Percentiles rank a stretch among this genome's conserved stretches.
phyloP scores from a whole-genome alignment of 768 basidiomycete genomes.

The Hypholoma sublateritium region DNA sequence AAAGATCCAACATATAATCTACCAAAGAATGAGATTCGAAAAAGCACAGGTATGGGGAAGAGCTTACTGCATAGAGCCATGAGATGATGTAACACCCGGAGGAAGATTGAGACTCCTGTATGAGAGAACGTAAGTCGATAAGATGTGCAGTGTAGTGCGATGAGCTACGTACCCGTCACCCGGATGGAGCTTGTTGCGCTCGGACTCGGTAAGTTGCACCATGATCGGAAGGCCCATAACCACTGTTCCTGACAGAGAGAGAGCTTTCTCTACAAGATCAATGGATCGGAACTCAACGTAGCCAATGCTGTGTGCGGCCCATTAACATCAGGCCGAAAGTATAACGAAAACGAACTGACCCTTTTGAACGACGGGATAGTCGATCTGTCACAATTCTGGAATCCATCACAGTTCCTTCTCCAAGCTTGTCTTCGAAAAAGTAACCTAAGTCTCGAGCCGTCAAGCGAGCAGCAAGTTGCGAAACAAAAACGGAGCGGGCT shows the following conservation, averaged over 20 bases:
- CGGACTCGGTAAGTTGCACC: constrained; percentile 96
- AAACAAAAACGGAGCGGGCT: constrained; percentile 97
- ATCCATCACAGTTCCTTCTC: constrained; percentile 92
- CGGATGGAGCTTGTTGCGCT: constrained; percentile 87
- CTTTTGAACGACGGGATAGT: constrained; percentile 94
- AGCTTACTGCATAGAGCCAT: constrained; percentile 82
- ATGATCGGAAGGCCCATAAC: constrained; percentile 98
- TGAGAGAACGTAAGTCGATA: constrained; percentile 9
- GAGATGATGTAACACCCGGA: constrained; percentile 79
- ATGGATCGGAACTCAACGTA: constrained; percentile 96
- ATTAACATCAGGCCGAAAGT: background rate
- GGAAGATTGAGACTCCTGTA: constrained; percentile 76
- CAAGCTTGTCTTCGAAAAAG: constrained; percentile 98
- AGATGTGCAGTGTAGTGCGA: background rate
- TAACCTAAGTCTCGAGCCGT: constrained; percentile 97
- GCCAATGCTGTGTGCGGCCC: constrained; percentile 67
- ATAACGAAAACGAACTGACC: constrained; percentile 50
- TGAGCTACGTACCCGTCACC: constrained; percentile 65
- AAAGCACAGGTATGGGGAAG: background rate
- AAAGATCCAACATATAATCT: constrained; percentile 97
- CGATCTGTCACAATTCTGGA: constrained; percentile 95
- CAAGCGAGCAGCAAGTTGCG: constrained; percentile 94
- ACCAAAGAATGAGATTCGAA: constrained; percentile 1
- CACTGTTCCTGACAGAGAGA: constrained; percentile 88
- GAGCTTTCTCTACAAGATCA: constrained; percentile 88